Evolutionary conservation across 352 stramenopile species (phyloP).

Genomic region (Phytophthora europaea): DNA sequence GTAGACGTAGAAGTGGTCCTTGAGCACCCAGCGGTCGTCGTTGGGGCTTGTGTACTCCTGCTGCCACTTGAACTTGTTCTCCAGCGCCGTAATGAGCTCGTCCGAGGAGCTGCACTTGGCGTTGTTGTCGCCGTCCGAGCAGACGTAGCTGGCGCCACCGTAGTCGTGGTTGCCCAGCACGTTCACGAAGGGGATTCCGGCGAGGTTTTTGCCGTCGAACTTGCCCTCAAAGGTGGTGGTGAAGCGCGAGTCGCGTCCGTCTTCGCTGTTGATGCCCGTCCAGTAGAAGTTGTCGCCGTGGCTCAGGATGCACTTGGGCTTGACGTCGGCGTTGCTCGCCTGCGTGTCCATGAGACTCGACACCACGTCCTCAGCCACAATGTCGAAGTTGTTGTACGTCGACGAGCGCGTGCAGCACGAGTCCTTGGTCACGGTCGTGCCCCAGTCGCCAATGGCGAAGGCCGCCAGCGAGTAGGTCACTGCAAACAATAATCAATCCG

Average conservation of each 20-base stretch:
- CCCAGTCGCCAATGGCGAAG: slow-evolving; percentile 84
- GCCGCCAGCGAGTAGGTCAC: slow-evolving; percentile 62
- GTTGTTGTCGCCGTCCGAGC: slow-evolving; percentile 43
- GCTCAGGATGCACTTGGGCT: slow-evolving; percentile 68
- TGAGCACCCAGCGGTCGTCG: slow-evolving; percentile 63
- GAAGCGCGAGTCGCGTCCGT: slow-evolving; percentile 61
- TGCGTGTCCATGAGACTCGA: slow-evolving; percentile 74
- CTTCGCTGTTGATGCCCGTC: slow-evolving; percentile 64
- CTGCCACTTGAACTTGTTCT: slow-evolving; percentile 69
- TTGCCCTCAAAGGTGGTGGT: slow-evolving; percentile 69
- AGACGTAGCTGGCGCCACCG: slow-evolving; percentile 70
- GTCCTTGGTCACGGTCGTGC: slow-evolving; percentile 63
- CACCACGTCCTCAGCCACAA: slow-evolving; percentile 73
- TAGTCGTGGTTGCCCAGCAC: slow-evolving; percentile 82
- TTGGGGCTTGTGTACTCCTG: slow-evolving; percentile 63
- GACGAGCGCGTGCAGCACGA: slow-evolving; percentile 75
- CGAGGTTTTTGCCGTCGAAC: slow-evolving; percentile 57
- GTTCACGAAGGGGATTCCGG: slow-evolving; percentile 66
- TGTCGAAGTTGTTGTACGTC: slow-evolving; percentile 69
- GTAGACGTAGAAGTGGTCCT: slow-evolving; percentile 74
- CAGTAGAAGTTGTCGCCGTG: slow-evolving; percentile 85
- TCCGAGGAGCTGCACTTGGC: slow-evolving; percentile 41
- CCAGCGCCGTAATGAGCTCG: slow-evolving; percentile 41
- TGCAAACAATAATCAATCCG: slow-evolving; percentile 33
- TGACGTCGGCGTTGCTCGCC: slow-evolving; percentile 44